Base-by-base conservation (phyloP, 768 basidiomycete genomes). In the Suillus weaverae region DNA sequence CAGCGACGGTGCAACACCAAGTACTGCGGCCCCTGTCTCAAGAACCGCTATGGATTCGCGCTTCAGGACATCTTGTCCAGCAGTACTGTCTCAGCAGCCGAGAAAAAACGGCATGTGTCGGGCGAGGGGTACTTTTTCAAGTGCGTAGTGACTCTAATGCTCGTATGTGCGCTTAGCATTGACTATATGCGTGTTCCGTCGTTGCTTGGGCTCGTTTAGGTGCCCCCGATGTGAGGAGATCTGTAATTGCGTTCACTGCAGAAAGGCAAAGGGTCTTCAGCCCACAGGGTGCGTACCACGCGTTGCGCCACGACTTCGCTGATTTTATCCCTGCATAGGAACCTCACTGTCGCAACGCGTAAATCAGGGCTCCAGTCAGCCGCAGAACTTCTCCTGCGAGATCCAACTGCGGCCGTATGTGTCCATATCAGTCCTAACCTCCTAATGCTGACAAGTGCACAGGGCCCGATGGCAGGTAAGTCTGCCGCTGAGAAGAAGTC, bases 221-320 rank as follows among this genome's bases (percentile, higher is more conserved):
- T 93, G 91, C 67, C 89, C 89, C 5, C 84, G 81, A 68, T 93
- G 91, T 65, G 77, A 82, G 60, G 86, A 83, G 68, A 76, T 80
- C 11, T 93, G 91, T 75, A 90, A 87, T 72, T 93, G 91, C 67
- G 79, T 82, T 48, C 73, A 72, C 5, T 93, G 91, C 75, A 83
- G 86, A 64, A 90, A 88, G 74, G 78, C 83, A 18, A 81, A 86
- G 71, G 89, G 89, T 26, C 76, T 89, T 36, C 81, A 81, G 60
- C 81, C 87, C 0, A 82, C 82, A 35, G 88, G 88, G 89, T 89
- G 68, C 22, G 84, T 73, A 20, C 30, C 36, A 33, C 22, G 16
- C 54, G 16, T 48, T 36, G 46, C 11, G 44, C 56, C 32, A 50
- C 46, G 50, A 53, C 38, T 39, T 61, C 57, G 60, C 54, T 64